Evolutionary conservation across 1,284 basidiomycete genomes (phyloP).

Genomic region (Pseudozyma flocculosa): DNA sequence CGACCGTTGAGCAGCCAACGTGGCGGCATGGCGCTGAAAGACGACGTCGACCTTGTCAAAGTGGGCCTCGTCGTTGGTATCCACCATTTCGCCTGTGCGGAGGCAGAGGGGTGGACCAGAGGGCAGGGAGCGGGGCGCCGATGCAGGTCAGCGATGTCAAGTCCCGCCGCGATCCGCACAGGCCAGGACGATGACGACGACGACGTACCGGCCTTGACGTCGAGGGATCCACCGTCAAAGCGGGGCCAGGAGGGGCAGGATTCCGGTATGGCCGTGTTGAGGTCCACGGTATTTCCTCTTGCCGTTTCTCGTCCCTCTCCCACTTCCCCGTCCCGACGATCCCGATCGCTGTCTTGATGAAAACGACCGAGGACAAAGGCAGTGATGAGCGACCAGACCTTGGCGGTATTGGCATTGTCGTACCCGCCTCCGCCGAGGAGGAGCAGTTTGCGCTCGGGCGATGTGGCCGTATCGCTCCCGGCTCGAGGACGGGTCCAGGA

Average conservation of each 20-base stretch:
- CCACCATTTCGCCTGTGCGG: conserved; percentile 15
- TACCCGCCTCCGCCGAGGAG: conserved; percentile 41
- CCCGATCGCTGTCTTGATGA: not conserved
- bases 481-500: not conserved
- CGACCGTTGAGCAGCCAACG: too few species aligned
- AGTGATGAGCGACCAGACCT: conserved; percentile 27
- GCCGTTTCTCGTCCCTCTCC: conserved; percentile 62
- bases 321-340: not conserved
- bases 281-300: conserved; percentile 74
- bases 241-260: conserved; percentile 63
- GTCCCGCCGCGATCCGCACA: too few species aligned
- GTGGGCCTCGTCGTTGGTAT: conserved; percentile 26
- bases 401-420: conserved; percentile 23
- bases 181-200: not conserved
- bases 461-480: not conserved
- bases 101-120: conserved; percentile 11
- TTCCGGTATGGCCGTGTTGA: conserved; percentile 70
- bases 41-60: conserved; percentile 15
- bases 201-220: not conserved
- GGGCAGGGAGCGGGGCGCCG: conserved; percentile 6
- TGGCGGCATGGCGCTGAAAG: too few species aligned
- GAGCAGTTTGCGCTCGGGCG: conserved; percentile 13
- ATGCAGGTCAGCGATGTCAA: too few species aligned
- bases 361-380: conserved; percentile 20
- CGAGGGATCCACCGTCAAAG: conserved; percentile 2